These are phyloP conservation scores for Sindora glabra DNA, from an alignment of 306 rosid genomes.

Conservation along the genomic window DNA sequence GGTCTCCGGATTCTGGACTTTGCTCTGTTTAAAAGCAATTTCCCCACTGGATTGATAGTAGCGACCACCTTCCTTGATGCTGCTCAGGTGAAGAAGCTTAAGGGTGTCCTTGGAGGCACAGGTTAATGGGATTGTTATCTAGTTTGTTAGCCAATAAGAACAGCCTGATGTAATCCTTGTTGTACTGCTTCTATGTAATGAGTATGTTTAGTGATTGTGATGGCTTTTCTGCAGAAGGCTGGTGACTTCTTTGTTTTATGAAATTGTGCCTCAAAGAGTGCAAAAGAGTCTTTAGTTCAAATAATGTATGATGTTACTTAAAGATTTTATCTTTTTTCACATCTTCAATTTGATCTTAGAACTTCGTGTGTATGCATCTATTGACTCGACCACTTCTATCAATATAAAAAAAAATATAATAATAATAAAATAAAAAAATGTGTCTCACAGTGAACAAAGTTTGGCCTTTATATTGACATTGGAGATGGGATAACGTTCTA, in stretches of 20 bases:
- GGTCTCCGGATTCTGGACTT: constrained; percentile 68
- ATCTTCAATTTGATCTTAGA: too few species aligned
- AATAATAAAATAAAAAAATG: too few species aligned
- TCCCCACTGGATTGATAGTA: constrained; percentile 41
- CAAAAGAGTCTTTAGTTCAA: too few species aligned
- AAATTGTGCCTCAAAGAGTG: not conserved
- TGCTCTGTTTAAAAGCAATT: constrained; percentile 60
- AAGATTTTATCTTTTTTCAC: too few species aligned
- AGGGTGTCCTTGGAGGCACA: constrained; percentile 79
- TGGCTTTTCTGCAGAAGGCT: not conserved
- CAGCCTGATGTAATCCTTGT: not conserved
- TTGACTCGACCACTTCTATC: too few species aligned
- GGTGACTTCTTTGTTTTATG: not conserved
- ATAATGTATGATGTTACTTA: too few species aligned
- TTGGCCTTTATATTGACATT: too few species aligned
- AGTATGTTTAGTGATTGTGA: not conserved
- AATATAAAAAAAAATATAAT: too few species aligned
- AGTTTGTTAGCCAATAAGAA: too few species aligned
- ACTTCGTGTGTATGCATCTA: too few species aligned
- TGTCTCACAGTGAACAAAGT: too few species aligned
- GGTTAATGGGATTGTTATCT: constrained; percentile 24
- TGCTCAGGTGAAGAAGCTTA: constrained; percentile 62
- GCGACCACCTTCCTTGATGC: constrained; percentile 54
- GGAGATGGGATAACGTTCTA: too few species aligned
- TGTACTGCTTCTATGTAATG: not conserved